Conservation (phyloP, 148 eudicot species). For the Chenopodium album region DNA sequence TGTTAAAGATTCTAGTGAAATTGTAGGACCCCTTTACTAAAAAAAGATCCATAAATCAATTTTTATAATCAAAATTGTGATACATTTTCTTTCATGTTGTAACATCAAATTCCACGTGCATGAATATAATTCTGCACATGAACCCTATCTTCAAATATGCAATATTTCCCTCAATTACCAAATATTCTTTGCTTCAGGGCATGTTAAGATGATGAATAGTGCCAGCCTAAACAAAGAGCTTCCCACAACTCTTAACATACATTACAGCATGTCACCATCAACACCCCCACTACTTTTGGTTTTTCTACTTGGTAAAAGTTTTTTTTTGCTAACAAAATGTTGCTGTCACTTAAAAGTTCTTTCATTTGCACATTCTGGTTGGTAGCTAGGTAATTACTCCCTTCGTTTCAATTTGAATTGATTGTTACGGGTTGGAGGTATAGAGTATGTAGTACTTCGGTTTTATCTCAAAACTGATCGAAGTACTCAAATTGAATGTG, state of each 20-base stretch:
- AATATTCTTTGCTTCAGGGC: constrained; percentile 11
- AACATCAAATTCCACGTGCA: constrained; percentile 35
- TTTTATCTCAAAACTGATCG: too few relatives aligned
- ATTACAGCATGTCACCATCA: constrained; percentile 26
- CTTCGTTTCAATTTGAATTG: too few relatives aligned
- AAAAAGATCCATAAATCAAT: constrained; percentile 6
- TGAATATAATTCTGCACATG: constrained; percentile 34
- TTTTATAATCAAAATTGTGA: neutral
- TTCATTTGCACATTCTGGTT: neutral
- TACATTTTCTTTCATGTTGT: neutral
- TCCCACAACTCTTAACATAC: constrained; percentile 18
- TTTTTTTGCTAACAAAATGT: constrained; percentile 1
- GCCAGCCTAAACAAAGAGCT: constrained; percentile 30
- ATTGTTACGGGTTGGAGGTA: too few relatives aligned
- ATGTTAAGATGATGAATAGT: constrained; percentile 14
- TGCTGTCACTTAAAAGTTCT: constrained; percentile 7
- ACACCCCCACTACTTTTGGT: constrained; percentile 25
- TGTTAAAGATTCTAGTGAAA: neutral
- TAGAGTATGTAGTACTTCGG: too few relatives aligned
- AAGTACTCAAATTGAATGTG: too few relatives aligned
- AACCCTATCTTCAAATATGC: constrained; percentile 15
- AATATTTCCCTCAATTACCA: neutral
- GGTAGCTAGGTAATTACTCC: neutral
- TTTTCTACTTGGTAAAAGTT: neutral
- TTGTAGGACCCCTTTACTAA: constrained; percentile 12